Evolutionary conservation across 805 yeast genomes (phyloP).

Genomic region (Cyberlindnera mississippiensis): DNA sequence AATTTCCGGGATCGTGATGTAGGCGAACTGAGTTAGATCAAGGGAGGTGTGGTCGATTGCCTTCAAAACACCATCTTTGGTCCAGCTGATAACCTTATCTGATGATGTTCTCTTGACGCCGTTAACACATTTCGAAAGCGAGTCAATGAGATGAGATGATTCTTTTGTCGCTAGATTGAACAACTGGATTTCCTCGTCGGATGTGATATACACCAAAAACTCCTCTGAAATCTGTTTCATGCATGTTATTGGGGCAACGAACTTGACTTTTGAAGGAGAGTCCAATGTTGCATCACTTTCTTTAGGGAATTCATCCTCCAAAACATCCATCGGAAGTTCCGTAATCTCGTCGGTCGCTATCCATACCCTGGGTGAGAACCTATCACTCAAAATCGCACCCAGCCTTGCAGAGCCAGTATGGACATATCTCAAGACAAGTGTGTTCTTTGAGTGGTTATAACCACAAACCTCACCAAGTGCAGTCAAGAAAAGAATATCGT

Average conservation of each 20-base stretch:
- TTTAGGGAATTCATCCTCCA: slow-evolving; percentile 27
- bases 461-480: slow-evolving; percentile 26
- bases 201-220: slow-evolving; percentile 32
- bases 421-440: slow-evolving; percentile 16
- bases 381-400: slow-evolving; percentile 22
- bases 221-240: slow-evolving; percentile 26
- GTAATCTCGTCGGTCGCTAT: slow-evolving; percentile 22
- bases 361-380: slow-evolving; percentile 27
- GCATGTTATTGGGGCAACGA: slow-evolving; percentile 18
- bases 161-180: slow-evolving; percentile 19
- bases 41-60: slow-evolving; percentile 22
- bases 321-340: slow-evolving; percentile 17
- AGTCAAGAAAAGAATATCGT: slow-evolving; percentile 23
- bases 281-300: slow-evolving; percentile 32
- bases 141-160: slow-evolving; percentile 29
- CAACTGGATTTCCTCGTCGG: slow-evolving; percentile 35
- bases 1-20: slow-evolving; percentile 23
- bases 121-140: slow-evolving; percentile 35
- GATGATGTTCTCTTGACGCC: slow-evolving; percentile 37
- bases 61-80: slow-evolving; percentile 39
- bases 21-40: slow-evolving; percentile 8
- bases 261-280: slow-evolving; percentile 26
- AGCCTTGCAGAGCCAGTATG: slow-evolving; percentile 10
- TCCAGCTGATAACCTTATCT: slow-evolving; percentile 36
- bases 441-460: slow-evolving; percentile 15